These are phyloP conservation scores for Fusarium algeriense DNA, from an alignment of 2,329 filamentous ascomycete genomes.

Conservation along the genomic window DNA sequence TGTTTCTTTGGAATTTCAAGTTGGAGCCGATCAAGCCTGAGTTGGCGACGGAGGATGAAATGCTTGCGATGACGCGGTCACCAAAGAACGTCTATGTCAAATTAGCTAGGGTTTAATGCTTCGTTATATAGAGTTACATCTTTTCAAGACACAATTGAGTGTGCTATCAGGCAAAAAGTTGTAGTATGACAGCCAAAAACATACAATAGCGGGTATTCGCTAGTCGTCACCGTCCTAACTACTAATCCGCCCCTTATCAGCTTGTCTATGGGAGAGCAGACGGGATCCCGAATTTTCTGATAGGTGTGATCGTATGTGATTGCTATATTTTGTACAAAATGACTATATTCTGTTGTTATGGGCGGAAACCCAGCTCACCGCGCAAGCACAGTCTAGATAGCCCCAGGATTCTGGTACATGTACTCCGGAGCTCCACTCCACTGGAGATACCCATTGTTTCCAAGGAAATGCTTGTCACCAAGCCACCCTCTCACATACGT, in stretches of 20 bases:
- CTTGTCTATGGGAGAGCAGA: neutral
- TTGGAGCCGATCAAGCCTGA: slow-evolving; percentile 8
- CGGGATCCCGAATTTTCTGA: neutral
- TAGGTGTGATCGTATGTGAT: neutral
- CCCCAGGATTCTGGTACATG: slow-evolving; percentile 17
- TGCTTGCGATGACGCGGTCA: slow-evolving; percentile 12
- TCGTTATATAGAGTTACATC: too few species aligned
- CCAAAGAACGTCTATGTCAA: slow-evolving; percentile 30
- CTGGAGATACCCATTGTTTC: slow-evolving; percentile 7
- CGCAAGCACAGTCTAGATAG: neutral
- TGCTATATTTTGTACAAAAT: neutral
- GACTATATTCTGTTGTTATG: neutral
- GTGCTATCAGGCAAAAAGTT: neutral
- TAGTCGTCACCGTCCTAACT: neutral
- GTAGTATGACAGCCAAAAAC: neutral
- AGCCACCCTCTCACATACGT: slow-evolving; percentile 1
- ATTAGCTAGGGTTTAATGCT: neutral
- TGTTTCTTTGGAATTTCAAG: slow-evolving; percentile 26
- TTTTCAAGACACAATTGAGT: too few species aligned
- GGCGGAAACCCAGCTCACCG: too few species aligned
- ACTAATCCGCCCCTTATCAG: neutral
- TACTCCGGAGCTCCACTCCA: slow-evolving; percentile 18
- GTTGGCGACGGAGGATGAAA: slow-evolving; percentile 18
- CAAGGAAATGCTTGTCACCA: neutral
- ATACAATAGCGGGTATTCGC: neutral